Conservation (phyloP, 2,329 filamentous ascomycete species). For the Aspergillus costaricaensis region DNA sequence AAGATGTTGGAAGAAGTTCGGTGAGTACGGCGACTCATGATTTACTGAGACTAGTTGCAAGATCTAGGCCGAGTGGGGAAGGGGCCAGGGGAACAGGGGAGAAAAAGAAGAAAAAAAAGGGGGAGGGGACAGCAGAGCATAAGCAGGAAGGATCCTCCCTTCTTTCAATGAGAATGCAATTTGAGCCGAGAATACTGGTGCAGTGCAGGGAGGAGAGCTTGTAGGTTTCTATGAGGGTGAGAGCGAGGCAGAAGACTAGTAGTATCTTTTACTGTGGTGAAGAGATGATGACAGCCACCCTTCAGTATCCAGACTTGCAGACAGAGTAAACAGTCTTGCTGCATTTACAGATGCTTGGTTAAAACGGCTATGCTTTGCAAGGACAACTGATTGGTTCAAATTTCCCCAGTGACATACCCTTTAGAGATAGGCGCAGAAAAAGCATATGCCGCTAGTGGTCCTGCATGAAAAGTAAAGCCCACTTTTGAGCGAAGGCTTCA, state of each 20-base stretch:
- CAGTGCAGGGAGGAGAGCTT: not conserved
- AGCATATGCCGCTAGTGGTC: not conserved
- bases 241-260: not conserved
- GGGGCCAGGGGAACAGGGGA: not conserved
- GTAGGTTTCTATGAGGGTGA: not conserved
- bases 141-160: constrained; percentile 1
- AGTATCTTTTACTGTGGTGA: not conserved
- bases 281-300: not conserved
- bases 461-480: not conserved
- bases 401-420: not conserved
- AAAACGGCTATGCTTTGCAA: not conserved
- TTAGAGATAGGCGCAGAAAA: not conserved
- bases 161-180: not conserved
- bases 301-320: not conserved
- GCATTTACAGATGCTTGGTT: not conserved
- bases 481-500: not conserved
- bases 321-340: not conserved
- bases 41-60: not conserved
- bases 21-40: not conserved
- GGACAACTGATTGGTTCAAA: not conserved
- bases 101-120: not conserved
- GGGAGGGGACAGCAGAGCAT: not conserved
- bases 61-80: constrained; percentile 2
- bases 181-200: not conserved
- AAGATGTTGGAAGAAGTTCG: not conserved